Evolutionary conservation across 139 green algal species (phyloP), one percentile per base, ranked within the genome.

Genomic region (Yamagishiella unicocca): DNA sequence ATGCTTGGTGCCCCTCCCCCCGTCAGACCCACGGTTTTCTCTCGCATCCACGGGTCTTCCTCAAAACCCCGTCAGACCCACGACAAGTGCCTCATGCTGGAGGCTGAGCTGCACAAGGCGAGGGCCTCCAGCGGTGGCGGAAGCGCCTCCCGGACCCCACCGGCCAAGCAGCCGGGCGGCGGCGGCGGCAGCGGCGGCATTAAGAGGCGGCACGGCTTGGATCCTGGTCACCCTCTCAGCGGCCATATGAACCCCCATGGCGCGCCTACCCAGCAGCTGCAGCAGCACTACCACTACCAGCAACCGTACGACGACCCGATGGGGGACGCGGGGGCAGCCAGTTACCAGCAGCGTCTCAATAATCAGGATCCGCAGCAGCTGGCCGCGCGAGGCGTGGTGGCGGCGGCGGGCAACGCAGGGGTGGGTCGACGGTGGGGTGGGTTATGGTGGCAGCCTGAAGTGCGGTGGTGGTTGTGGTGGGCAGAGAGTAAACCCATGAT

Each of bases 41-140:
- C n/a, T n/a, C n/a, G n/a, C n/a, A n/a, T n/a, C n/a, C n/a, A n/a
- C n/a, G n/a, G n/a, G n/a, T n/a, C n/a, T n/a, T n/a, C n/a, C n/a
- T n/a, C n/a, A n/a, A n/a, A n/a, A n/a, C n/a, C n/a, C n/a, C n/a
- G n/a, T n/a, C n/a, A 83, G 76, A 33, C 76, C 33, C 35, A n/a
- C 6, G 76, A 54, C 22, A 53, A 71, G 53, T 37, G 25, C 54
- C 53, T 71, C 19, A 43, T 31, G 76, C 76, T 83, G 38, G 54
- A 83, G 33, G 76, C 53, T 2, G 76, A 83, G 54, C 76, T 83
- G 19, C 76, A 83, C 33, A 83, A 54, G 54, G 76, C 76, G 3
- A 35, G 76, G 2, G 53, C 53, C 55, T 27, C 53, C 31, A 17
- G 19, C 46, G 33, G 46, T 4, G 74, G 31, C 74, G 45, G 46